Conservation (phyloP, 2,329 filamentous ascomycete genomes). For the Fusarium circinatum region DNA sequence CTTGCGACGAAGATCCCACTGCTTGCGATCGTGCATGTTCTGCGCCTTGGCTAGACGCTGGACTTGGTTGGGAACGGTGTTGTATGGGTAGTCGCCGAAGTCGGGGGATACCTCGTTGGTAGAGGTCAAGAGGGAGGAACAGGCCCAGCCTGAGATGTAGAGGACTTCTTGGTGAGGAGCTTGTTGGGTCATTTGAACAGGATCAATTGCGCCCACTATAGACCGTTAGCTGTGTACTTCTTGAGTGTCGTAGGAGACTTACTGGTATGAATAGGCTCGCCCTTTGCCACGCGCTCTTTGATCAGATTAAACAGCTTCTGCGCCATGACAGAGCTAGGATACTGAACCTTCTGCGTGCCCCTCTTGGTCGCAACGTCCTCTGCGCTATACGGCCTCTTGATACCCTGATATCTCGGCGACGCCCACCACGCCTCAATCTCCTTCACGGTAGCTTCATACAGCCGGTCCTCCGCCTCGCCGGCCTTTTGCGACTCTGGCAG, state of each 20-base stretch:
- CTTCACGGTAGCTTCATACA: constrained; percentile 85
- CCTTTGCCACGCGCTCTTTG: constrained; percentile 78
- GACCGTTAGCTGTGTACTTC: background rate
- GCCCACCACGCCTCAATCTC: constrained; percentile 94
- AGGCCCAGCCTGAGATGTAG: constrained; percentile 97
- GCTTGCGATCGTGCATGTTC: constrained; percentile 94
- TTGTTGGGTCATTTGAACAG: constrained; percentile 99
- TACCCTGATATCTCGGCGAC: constrained; percentile 83
- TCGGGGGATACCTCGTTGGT: constrained; percentile 98
- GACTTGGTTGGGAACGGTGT: constrained; percentile 98
- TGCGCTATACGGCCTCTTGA: constrained; percentile 90
- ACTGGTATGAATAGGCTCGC: constrained; percentile 94
- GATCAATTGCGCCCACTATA: constrained; percentile 94
- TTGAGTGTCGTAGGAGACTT: constrained; percentile 45
- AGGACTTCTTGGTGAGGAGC: constrained; percentile 94
- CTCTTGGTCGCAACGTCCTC: constrained; percentile 94
- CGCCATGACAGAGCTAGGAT: constrained; percentile 94
- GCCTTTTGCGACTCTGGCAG: constrained; percentile 81
- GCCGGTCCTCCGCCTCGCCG: constrained; percentile 81
- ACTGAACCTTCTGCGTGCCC: constrained; percentile 85
- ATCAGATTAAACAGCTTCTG: constrained; percentile 93
- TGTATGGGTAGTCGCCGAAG: constrained; percentile 99
- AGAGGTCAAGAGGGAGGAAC: constrained; percentile 88
- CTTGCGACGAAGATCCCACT: constrained; percentile 87
- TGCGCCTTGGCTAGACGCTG: constrained; percentile 96